A percentile compares a stretch with the other conserved stretches of the same genome.
Evolutionary conservation across 2,329 filamentous ascomycete genomes (phyloP).

Genomic region (Arachnomyces sp.): DNA sequence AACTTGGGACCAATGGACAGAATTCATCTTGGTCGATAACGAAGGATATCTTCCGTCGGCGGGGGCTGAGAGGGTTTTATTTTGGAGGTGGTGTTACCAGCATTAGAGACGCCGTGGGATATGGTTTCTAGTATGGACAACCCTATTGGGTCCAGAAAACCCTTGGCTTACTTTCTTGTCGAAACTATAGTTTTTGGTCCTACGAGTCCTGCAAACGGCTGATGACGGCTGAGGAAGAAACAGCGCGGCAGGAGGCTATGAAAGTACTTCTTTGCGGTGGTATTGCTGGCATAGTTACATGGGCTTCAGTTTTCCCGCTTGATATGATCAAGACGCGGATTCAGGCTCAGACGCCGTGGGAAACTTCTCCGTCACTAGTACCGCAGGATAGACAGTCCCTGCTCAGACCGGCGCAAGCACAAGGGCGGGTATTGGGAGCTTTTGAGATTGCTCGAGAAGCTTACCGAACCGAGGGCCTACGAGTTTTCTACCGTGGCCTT

Average conservation of each 20-base stretch:
- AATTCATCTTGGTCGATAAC: conserved; percentile 59
- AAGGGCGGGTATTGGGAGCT: conserved; percentile 40
- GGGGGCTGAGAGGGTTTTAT: conserved; percentile 65
- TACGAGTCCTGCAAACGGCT: conserved; percentile 68
- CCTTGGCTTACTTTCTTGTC: conserved; percentile 5
- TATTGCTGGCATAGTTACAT: conserved; percentile 77
- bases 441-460: conserved; percentile 58
- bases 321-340: conserved; percentile 89
- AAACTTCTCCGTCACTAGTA: conserved; percentile 12
- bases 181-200: conserved; percentile 62
- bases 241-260: conserved; percentile 44
- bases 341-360: conserved; percentile 58
- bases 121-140: conserved; percentile 71
- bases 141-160: conserved; percentile 9
- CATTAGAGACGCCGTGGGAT: conserved; percentile 79
- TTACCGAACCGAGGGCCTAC: conserved; percentile 56
- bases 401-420: conserved; percentile 13
- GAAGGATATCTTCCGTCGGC: conserved; percentile 51
- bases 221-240: conserved; percentile 41
- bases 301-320: conserved; percentile 83
- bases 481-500: conserved; percentile 65
- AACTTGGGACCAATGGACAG: conserved; percentile 46
- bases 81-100: conserved; percentile 75
- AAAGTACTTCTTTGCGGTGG: conserved; percentile 77
- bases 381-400: conserved; percentile 18